These are phyloP conservation scores for Angomonas desouzai DNA, from an alignment of 208 protist species.

Conservation along the genomic window DNA sequence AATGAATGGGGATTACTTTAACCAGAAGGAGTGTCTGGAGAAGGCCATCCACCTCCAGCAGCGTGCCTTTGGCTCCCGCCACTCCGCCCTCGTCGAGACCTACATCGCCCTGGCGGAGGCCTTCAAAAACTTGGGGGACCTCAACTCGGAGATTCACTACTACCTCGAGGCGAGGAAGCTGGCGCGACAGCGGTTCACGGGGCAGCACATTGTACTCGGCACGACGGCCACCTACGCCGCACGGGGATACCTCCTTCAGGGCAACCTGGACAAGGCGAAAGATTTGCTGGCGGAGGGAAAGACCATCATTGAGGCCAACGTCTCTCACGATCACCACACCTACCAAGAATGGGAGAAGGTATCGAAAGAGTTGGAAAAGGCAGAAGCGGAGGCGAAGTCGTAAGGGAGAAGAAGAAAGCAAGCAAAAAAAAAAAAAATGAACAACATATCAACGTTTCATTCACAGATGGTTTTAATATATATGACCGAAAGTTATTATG, in stretches of 20 bases:
- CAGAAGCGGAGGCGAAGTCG: background rate
- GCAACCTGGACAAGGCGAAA: slow-evolving; percentile 42
- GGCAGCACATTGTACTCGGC: slow-evolving; percentile 62
- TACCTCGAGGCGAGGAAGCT: slow-evolving; percentile 71
- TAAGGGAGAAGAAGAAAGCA: too few relatives aligned
- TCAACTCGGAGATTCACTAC: slow-evolving; percentile 46
- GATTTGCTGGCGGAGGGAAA: slow-evolving; percentile 40
- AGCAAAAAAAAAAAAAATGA: too few relatives aligned
- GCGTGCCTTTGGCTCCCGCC: slow-evolving; percentile 75
- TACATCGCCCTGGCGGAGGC: slow-evolving; percentile 69
- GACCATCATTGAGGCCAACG: slow-evolving; percentile 42
- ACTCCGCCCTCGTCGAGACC: slow-evolving; percentile 65
- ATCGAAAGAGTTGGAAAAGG: slow-evolving; percentile 25
- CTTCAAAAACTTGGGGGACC: slow-evolving; percentile 53
- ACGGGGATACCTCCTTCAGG: slow-evolving; percentile 38
- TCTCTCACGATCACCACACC: slow-evolving; percentile 43
- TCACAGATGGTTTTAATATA: too few relatives aligned
- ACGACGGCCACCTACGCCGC: slow-evolving; percentile 57
- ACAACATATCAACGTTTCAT: too few relatives aligned
- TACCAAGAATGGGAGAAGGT: slow-evolving; percentile 36
- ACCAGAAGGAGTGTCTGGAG: slow-evolving; percentile 67
- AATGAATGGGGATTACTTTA: slow-evolving; percentile 63
- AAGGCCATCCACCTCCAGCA: slow-evolving; percentile 72
- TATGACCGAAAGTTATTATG: too few relatives aligned
- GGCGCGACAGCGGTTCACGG: slow-evolving; percentile 57